Conservation (phyloP, 2,329 filamentous ascomycete genomes). For the Epichloe brachyelytri region DNA sequence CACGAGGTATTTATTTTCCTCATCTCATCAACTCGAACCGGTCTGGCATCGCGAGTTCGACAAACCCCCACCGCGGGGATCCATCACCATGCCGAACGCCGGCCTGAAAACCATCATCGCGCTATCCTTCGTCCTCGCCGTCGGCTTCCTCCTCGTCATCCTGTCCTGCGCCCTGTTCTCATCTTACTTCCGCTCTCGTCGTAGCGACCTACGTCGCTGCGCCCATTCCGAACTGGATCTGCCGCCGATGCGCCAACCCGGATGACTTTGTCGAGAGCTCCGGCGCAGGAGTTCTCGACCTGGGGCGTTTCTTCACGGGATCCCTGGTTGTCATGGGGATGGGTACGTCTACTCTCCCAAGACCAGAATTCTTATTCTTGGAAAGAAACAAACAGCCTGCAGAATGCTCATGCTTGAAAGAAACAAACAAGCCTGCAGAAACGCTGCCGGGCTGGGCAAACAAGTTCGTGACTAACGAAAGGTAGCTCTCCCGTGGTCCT, state of each 20-base stretch:
- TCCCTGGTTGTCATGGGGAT: constrained; percentile 97
- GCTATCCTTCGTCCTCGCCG: constrained; percentile 95
- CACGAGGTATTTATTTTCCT: no score
- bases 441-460: no score
- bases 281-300: constrained; percentile 75
- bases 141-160: constrained; percentile 97
- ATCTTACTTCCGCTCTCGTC: constrained; percentile 87
- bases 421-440: no score
- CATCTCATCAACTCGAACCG: no score
- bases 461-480: no score
- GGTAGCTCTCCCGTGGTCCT: constrained; percentile 71
- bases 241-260: constrained; percentile 71
- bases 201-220: constrained; percentile 92
- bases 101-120: constrained; percentile 98
- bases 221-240: constrained; percentile 94
- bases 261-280: constrained; percentile 90
- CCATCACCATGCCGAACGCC: constrained; percentile 52
- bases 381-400: no score
- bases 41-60: neutral
- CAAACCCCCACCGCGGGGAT: constrained; percentile 6
- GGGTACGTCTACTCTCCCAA: constrained; percentile 47
- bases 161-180: constrained; percentile 92
- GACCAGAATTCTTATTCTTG: no score
- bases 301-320: constrained; percentile 86
- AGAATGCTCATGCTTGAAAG: no score